Conservation (phyloP, 176 grass and related monocot species). For the Calamus simplicifolius region DNA sequence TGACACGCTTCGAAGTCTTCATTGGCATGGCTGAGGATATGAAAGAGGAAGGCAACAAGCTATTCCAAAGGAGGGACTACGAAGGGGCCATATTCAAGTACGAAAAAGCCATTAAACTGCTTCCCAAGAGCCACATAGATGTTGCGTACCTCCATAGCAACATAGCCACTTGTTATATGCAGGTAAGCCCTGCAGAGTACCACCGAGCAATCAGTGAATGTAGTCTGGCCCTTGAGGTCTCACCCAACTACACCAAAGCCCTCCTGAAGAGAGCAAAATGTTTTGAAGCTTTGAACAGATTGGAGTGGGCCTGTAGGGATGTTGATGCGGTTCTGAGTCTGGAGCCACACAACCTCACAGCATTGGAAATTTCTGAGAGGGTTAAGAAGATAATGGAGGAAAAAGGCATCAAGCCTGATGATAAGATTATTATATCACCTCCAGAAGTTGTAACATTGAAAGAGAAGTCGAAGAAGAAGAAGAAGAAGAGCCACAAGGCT, state of each 20-base stretch:
- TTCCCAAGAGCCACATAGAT: slow-evolving; percentile 48
- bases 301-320: slow-evolving; percentile 63
- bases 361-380: slow-evolving; percentile 65
- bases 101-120: slow-evolving; percentile 72
- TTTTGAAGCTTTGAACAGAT: slow-evolving; percentile 58
- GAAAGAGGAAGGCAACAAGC: slow-evolving; percentile 78
- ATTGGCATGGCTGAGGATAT: slow-evolving; percentile 63
- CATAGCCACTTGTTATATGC: slow-evolving; percentile 92
- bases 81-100: slow-evolving; percentile 65
- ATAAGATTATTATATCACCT: slow-evolving; percentile 37
- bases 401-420: slow-evolving; percentile 54
- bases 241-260: slow-evolving; percentile 70
- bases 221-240: slow-evolving; percentile 57
- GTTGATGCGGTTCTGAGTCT: slow-evolving; percentile 41
- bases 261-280: slow-evolving; percentile 81
- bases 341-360: slow-evolving; percentile 75
- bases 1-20: slow-evolving; percentile 62
- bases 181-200: slow-evolving; percentile 68
- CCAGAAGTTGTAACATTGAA: slow-evolving; percentile 45
- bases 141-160: slow-evolving; percentile 66
- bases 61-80: slow-evolving; percentile 78
- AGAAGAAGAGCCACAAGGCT: slow-evolving; percentile 25
- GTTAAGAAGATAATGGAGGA: slow-evolving; percentile 55
- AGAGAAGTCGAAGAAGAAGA: slow-evolving; percentile 55
- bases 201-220: slow-evolving; percentile 78